Percentiles rank a stretch among this genome's conserved stretches.
Conservation (phyloP, 208 protist species). For the Angomonas deanei region DNA sequence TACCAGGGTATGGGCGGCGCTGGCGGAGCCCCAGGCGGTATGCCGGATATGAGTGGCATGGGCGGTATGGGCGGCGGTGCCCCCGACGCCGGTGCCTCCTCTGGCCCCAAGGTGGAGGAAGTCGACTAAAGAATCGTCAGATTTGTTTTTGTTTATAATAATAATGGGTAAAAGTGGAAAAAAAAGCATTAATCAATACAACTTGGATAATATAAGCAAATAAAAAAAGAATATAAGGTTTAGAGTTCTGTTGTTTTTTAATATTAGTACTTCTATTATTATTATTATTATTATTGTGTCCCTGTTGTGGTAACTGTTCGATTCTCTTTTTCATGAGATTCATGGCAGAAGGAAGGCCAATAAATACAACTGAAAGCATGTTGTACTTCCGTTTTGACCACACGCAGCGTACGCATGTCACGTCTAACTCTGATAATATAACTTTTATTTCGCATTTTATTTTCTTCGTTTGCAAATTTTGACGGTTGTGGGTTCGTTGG, state of each 20-base stretch:
- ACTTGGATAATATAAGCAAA: not conserved
- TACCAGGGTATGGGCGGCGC: constrained; percentile 30
- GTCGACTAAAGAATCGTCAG: constrained; percentile 36
- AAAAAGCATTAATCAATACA: not conserved
- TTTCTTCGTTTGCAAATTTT: not conserved
- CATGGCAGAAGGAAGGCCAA: no score
- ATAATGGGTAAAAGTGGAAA: constrained; percentile 25
- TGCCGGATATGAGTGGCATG: constrained; percentile 16
- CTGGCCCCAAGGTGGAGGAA: constrained; percentile 47
- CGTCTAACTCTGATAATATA: not conserved
- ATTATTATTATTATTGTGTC: not conserved
- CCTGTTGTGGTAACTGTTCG: no score
- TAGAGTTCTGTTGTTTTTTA: not conserved
- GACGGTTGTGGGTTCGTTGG: not conserved
- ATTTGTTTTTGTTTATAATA: not conserved
- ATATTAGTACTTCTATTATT: not conserved
- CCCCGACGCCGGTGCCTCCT: constrained; percentile 13
- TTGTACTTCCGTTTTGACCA: no score
- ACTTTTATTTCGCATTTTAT: constrained; percentile 1
- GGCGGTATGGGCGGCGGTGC: constrained; percentile 31
- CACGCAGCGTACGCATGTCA: no score
- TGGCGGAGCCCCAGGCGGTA: constrained; percentile 4
- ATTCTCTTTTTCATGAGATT: no score
- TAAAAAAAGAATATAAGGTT: not conserved
- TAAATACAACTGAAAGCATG: no score